Conservation (phyloP, 1,284 basidiomycete genomes). For the Amylostereum areolatum region DNA sequence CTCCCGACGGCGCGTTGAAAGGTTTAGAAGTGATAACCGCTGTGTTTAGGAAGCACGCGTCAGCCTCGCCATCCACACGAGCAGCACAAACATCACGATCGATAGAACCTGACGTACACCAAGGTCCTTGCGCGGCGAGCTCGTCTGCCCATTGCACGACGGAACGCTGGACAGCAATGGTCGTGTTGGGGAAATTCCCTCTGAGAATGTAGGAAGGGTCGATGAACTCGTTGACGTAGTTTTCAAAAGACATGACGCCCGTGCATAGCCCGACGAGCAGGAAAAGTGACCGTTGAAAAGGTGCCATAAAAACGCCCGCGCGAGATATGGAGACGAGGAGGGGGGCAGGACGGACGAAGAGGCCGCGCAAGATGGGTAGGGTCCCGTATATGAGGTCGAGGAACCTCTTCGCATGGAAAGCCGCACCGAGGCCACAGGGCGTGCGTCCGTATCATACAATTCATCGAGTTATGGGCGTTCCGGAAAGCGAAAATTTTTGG, state of each 20-base stretch:
- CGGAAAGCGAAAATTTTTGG: no score
- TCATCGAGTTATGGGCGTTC: no score
- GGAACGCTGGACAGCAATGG: constrained; percentile 35
- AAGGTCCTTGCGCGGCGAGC: constrained; percentile 39
- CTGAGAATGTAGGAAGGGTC: constrained; percentile 42
- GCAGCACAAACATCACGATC: constrained; percentile 12
- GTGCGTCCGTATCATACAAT: no score
- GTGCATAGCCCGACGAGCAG: not conserved
- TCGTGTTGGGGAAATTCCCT: constrained; percentile 32
- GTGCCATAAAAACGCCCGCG: no score
- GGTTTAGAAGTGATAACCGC: constrained; percentile 20
- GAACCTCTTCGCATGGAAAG: no score
- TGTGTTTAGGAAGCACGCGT: not conserved
- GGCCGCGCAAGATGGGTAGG: no score
- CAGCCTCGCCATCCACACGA: not conserved
- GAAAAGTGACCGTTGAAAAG: no score
- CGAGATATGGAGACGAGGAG: no score
- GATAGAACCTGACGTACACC: constrained; percentile 50
- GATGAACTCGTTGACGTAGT: constrained; percentile 51
- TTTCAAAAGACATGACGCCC: constrained; percentile 8
- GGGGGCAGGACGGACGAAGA: no score
- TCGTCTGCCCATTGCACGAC: constrained; percentile 40
- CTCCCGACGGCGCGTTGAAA: constrained; percentile 33
- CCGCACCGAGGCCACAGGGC: no score
- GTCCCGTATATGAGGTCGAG: no score